phyloP scores from a whole-genome alignment of 225 moss, liverwort and hornwort genomes.

The Pleurozium schreberi region DNA sequence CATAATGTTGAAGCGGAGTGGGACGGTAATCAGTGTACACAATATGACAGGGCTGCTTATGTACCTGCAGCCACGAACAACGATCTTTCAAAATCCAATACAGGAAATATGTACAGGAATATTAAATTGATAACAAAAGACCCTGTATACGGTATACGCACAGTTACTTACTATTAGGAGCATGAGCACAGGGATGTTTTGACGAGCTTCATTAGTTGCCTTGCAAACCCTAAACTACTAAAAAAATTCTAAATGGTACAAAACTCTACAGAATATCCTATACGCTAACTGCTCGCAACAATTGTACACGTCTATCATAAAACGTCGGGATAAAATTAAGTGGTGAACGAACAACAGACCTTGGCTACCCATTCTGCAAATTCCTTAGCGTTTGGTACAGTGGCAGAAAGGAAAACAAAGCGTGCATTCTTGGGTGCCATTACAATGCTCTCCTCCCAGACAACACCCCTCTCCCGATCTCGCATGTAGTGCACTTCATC shows the following conservation, averaged over 20 bases:
- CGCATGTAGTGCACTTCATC: slow-evolving; percentile 99
- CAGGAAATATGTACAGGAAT: not conserved
- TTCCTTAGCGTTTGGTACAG: slow-evolving; percentile 98
- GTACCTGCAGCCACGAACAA: slow-evolving; percentile 48
- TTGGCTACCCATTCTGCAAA: slow-evolving; percentile 99
- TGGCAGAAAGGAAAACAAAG: slow-evolving; percentile 97
- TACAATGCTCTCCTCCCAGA: slow-evolving; percentile 99
- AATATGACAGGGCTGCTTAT: slow-evolving; percentile 94
- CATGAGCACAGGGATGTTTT: not conserved
- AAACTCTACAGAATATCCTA: not conserved
- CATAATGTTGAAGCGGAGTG: slow-evolving; percentile 93
- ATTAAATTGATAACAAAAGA: not conserved
- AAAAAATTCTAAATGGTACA: not conserved
- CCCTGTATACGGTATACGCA: not conserved
- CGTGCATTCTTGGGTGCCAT: slow-evolving; percentile 99
- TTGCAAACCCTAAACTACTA: not conserved
- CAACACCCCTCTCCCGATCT: slow-evolving; percentile 95
- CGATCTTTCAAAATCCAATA: not conserved
- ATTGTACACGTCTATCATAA: not conserved
- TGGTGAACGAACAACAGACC: slow-evolving; percentile 17
- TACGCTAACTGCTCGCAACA: not conserved
- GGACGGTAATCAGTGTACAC: slow-evolving; percentile 98
- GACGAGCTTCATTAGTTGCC: not conserved
- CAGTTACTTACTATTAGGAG: not conserved
- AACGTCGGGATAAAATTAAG: not conserved